Evolutionary conservation across 352 stramenopile species (phyloP).

Genomic region (Globisporangium viniferum): DNA sequence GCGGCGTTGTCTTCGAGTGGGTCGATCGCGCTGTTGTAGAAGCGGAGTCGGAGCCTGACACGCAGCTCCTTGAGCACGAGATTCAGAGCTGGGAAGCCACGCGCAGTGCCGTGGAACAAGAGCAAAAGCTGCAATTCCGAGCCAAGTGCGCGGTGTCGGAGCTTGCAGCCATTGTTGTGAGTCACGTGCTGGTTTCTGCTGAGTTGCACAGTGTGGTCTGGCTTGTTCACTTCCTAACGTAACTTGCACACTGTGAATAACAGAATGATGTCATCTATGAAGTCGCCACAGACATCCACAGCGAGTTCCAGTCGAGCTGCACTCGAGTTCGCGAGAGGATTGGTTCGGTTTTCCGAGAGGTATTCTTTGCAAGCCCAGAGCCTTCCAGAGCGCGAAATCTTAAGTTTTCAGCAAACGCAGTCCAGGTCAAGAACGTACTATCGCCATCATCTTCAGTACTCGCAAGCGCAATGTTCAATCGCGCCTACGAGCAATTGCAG

Average conservation of each 20-base stretch:
- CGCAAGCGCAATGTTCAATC: conserved; percentile 1
- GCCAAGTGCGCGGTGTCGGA: conserved; percentile 10
- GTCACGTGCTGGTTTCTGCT: neutral
- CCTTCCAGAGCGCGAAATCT: too few relatives aligned
- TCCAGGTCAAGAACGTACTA: neutral
- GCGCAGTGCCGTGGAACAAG: conserved; percentile 21
- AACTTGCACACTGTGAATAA: neutral
- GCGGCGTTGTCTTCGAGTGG: conserved; percentile 40
- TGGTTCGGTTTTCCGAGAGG: conserved; percentile 10
- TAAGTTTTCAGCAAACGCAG: neutral
- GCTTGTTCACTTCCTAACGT: too few relatives aligned
- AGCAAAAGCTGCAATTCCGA: conserved; percentile 13
- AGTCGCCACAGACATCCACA: conserved; percentile 32
- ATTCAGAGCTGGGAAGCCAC: conserved; percentile 26
- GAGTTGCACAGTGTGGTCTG: too few relatives aligned
- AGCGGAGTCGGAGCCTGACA: conserved; percentile 21
- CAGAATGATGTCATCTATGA: conserved; percentile 28
- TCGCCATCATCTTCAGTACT: neutral
- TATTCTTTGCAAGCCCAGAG: conserved; percentile 21
- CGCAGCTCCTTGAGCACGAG: conserved; percentile 26
- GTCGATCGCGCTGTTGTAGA: conserved; percentile 26
- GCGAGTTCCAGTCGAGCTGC: conserved; percentile 29
- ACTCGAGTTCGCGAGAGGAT: conserved; percentile 21
- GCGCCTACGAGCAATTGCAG: conserved; percentile 7
- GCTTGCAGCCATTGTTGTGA: conserved; percentile 21